Evolutionary conservation across 2,329 filamentous ascomycete genomes (phyloP).

Genomic region (Aspergillus floridensis): DNA sequence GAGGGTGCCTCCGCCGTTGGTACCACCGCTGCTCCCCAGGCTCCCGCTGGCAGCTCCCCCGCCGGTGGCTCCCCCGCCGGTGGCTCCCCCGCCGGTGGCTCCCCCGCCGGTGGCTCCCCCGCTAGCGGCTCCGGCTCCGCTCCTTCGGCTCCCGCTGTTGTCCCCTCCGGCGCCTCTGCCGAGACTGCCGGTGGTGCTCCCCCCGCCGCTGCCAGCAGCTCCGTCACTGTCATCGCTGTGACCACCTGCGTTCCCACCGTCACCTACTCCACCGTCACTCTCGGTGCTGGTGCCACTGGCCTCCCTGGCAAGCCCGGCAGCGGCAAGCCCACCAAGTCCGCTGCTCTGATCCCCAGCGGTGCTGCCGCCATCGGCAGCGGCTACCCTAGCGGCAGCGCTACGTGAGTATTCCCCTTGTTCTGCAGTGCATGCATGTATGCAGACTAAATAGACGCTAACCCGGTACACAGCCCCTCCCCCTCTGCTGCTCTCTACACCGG

Average conservation of each 20-base stretch:
- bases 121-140: constrained; percentile 8
- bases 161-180: constrained; percentile 14
- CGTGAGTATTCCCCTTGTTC: constrained; percentile 14
- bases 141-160: constrained; percentile 18
- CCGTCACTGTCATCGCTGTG: constrained; percentile 28
- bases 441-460: constrained; percentile 1
- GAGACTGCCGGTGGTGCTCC: constrained; percentile 14
- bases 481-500: constrained; percentile 28
- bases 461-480: constrained; percentile 15
- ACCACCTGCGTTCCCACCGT: constrained; percentile 35
- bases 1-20: neutral
- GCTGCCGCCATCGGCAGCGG: constrained; percentile 14
- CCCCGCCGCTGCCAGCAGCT: constrained; percentile 12
- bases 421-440: too few species aligned
- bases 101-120: constrained; percentile 1
- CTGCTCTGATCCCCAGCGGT: constrained; percentile 21
- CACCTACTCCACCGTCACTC: constrained; percentile 31
- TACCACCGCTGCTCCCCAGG: constrained; percentile 2
- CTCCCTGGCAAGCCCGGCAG: constrained; percentile 9
- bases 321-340: constrained; percentile 10
- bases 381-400: constrained; percentile 13
- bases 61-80: neutral
- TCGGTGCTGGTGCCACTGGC: constrained; percentile 18
- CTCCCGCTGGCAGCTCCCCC: constrained; percentile 8
- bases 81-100: constrained; percentile 6